Conservation (phyloP, 768 basidiomycete species). For the Russula compacta region DNA sequence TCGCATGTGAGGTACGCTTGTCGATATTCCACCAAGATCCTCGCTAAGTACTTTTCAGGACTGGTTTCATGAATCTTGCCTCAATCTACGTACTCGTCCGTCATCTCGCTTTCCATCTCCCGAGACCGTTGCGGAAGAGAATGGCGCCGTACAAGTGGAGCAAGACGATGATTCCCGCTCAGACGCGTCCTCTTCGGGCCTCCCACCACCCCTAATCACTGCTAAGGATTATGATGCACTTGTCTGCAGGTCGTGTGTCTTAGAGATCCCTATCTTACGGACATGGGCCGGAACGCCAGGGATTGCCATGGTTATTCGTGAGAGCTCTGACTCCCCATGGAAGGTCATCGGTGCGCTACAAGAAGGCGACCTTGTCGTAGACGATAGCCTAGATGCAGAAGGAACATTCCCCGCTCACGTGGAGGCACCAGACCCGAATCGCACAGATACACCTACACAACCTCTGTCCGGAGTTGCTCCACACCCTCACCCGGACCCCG, state of each 20-base stretch:
- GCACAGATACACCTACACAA: not conserved
- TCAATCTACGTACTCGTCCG: constrained; percentile 66
- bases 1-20: constrained; percentile 65
- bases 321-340: constrained; percentile 41
- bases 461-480: not conserved
- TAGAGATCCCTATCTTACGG: constrained; percentile 40
- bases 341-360: constrained; percentile 31
- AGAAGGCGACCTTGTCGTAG: constrained; percentile 21
- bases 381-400: constrained; percentile 3
- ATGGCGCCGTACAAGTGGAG: constrained; percentile 1
- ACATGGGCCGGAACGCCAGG: constrained; percentile 63
- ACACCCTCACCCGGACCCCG: not conserved
- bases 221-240: constrained; percentile 68
- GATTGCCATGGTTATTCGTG: constrained; percentile 56
- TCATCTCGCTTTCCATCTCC: constrained; percentile 36
- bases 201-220: constrained; percentile 60
- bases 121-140: not conserved
- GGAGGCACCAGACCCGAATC: not conserved
- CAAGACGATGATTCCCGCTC: constrained; percentile 46
- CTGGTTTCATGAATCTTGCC: constrained; percentile 88
- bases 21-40: not conserved
- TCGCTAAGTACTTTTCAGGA: constrained; percentile 39
- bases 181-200: constrained; percentile 50
- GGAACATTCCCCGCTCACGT: not conserved
- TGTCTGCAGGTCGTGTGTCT: constrained; percentile 64